Conservation (phyloP, 192 early-diverging fungal species). For the Coemansia sp. region DNA sequence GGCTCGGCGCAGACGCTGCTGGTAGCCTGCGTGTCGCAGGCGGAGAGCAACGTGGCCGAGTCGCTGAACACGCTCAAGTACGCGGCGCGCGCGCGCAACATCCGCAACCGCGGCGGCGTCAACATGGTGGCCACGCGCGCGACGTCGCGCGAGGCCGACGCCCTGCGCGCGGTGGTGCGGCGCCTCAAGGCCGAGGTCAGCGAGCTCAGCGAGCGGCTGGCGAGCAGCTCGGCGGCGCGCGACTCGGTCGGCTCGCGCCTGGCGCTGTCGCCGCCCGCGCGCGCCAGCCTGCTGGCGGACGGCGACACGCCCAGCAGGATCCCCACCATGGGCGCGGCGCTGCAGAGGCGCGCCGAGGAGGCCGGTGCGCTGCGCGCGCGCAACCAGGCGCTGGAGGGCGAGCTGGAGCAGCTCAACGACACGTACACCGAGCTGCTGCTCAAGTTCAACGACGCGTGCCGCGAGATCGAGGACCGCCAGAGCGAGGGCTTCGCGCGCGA, state of each 20-base stretch:
- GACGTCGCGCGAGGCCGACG: slow-evolving; percentile 59
- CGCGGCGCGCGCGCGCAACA: slow-evolving; percentile 93
- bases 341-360: slow-evolving; percentile 32
- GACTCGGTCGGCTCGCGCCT: background rate
- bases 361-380: slow-evolving; percentile 21
- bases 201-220: slow-evolving; percentile 25
- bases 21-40: slow-evolving; percentile 91
- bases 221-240: background rate
- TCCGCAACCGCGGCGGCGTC: slow-evolving; percentile 85
- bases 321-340: slow-evolving; percentile 22
- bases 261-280: background rate
- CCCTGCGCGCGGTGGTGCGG: slow-evolving; percentile 62
- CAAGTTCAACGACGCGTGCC: slow-evolving; percentile 55
- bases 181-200: slow-evolving; percentile 62
- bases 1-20: slow-evolving; percentile 94
- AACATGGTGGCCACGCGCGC: slow-evolving; percentile 59
- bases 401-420: slow-evolving; percentile 54
- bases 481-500: slow-evolving; percentile 51
- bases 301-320: slow-evolving; percentile 21
- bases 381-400: slow-evolving; percentile 52
- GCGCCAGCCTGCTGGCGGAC: slow-evolving; percentile 3
- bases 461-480: slow-evolving; percentile 56
- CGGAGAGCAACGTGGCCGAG: slow-evolving; percentile 81
- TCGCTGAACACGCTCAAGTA: slow-evolving; percentile 96
- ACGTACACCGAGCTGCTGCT: slow-evolving; percentile 57